Percentiles rank a stretch among this genome's conserved stretches.
Evolutionary conservation across 2,329 filamentous ascomycete genomes (phyloP).

Genomic region (Diaporthe batatas): DNA sequence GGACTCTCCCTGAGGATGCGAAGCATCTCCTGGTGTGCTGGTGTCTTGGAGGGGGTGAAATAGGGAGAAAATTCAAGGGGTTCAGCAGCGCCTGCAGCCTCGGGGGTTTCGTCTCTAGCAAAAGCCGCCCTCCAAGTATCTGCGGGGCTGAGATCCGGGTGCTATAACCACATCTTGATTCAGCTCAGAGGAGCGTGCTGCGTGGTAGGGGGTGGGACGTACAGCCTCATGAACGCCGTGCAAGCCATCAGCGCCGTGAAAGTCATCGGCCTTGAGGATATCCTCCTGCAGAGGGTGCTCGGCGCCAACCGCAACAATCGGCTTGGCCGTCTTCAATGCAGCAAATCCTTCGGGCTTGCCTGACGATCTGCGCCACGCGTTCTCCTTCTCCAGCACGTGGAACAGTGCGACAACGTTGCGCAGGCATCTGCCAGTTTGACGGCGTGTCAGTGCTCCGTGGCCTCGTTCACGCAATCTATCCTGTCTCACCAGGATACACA

Average conservation of each 20-base stretch:
- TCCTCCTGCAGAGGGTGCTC: slow-evolving; percentile 88
- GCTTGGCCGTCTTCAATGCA: slow-evolving; percentile 78
- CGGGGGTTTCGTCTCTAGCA: slow-evolving; percentile 52
- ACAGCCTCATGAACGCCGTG: slow-evolving; percentile 78
- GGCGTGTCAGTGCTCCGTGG: slow-evolving; percentile 12
- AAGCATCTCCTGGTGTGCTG: slow-evolving; percentile 90
- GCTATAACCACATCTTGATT: slow-evolving; percentile 54
- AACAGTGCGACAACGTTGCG: slow-evolving; percentile 92
- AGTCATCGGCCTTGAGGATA: slow-evolving; percentile 84
- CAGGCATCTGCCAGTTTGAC: slow-evolving; percentile 72
- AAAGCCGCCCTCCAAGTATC: slow-evolving; percentile 82
- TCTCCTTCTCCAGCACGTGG: slow-evolving; percentile 90
- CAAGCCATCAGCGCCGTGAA: slow-evolving; percentile 84
- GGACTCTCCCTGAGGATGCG: slow-evolving; percentile 86
- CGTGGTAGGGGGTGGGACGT: slow-evolving; percentile 46
- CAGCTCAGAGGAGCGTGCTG: slow-evolving; percentile 1
- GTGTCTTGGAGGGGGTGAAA: slow-evolving; percentile 82
- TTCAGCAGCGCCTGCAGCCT: slow-evolving; percentile 51
- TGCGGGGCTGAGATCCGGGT: slow-evolving; percentile 80
- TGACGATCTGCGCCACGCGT: slow-evolving; percentile 81
- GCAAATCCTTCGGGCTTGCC: slow-evolving; percentile 79
- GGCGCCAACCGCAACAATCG: slow-evolving; percentile 88
- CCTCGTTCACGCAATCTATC: slow-evolving; percentile 9
- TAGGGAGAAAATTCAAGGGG: slow-evolving; percentile 63
- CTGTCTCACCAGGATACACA: slow-evolving; percentile 29